Base-by-base conservation (phyloP, 139 green algal species). In the Zygnema cylindricum region DNA sequence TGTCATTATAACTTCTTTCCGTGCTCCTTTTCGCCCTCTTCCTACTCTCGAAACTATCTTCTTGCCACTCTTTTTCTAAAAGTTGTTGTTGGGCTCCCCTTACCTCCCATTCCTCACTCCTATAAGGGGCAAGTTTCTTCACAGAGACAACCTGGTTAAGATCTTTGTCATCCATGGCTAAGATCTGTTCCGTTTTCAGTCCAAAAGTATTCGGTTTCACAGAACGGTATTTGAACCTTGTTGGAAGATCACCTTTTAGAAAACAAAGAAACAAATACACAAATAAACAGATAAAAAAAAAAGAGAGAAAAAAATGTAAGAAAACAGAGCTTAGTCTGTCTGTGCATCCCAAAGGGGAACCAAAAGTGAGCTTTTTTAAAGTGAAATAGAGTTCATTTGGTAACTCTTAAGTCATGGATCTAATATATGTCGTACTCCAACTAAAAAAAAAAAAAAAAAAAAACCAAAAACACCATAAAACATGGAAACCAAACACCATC, bases 111-210 rank as follows among this genome's bases (percentile, higher is more conserved):
- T 91, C 86, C 30, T 86, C 81, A 25, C 49, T 85, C 38, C 85
- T 55, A 69, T 99, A 99, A 32, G 97, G 96, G 3, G 97, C 95
- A 77, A 99, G 87, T 76, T 89, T 91, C 85, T 96, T 96, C 7
- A 99, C 79, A 1, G 95, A 96, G 55, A 98, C 94, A 16, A 98
- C 85, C 55, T 75, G 40, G 81, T 95, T 97, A 21, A 98, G 94
- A 55, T 98, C 93, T 82, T 93, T 95, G 90, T 98, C 96, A 23
- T 93, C 82, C 76, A 96, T 82, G 0, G 1, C 73, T 63, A 99
- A 91, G 3, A 99, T 95, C 11, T 99, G 95, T n/a, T 95, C 92
- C 0, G 89, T 69, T 2, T 79, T 84, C 41, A 99, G 92, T 0
- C 97, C 97, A 90, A 96, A 98, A 7, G 55, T 92, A 42, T 94